A percentile compares a stretch with the other conserved stretches of the same genome.
Evolutionary conservation across 2,329 filamentous ascomycete species (phyloP).

Genomic region (Knoxdaviesia capensis): DNA sequence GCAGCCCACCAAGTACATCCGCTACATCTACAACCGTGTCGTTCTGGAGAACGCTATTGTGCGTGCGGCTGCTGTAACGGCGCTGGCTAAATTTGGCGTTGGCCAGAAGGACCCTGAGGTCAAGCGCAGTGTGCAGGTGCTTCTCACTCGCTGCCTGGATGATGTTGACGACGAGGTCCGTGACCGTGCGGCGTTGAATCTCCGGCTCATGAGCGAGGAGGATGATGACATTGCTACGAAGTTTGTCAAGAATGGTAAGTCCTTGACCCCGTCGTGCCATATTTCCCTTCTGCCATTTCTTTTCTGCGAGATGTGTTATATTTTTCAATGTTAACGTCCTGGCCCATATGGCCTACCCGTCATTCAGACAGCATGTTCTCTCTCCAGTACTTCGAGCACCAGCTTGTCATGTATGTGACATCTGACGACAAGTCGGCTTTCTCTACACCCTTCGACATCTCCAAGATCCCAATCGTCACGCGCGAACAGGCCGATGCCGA

Average conservation of each 20-base stretch:
- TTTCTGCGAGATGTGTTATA: background rate
- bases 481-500: slow-evolving; percentile 91
- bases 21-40: slow-evolving; percentile 97
- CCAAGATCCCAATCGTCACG: slow-evolving; percentile 78
- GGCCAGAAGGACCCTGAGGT: slow-evolving; percentile 92
- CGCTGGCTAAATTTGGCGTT: slow-evolving; percentile 90
- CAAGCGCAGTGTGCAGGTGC: slow-evolving; percentile 83
- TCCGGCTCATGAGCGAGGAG: slow-evolving; percentile 81
- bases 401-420: slow-evolving; percentile 93
- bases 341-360: too few species aligned
- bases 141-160: slow-evolving; percentile 83
- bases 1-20: slow-evolving; percentile 94
- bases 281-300: background rate
- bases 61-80: slow-evolving; percentile 83
- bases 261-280: background rate
- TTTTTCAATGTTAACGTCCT: slow-evolving; percentile 4
- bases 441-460: slow-evolving; percentile 70
- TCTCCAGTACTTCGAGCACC: slow-evolving; percentile 84
- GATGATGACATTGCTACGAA: slow-evolving; percentile 69
- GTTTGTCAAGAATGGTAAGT: slow-evolving; percentile 80
- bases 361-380: slow-evolving; percentile 77
- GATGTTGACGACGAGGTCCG: slow-evolving; percentile 96
- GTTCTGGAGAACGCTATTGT: slow-evolving; percentile 95
- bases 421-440: slow-evolving; percentile 79
- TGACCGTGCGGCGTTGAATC: slow-evolving; percentile 81